Percentiles rank a stretch among this genome's conserved stretches.
phyloP scores from a whole-genome alignment of 257 asterid genomes.

The Catharanthus roseus region DNA sequence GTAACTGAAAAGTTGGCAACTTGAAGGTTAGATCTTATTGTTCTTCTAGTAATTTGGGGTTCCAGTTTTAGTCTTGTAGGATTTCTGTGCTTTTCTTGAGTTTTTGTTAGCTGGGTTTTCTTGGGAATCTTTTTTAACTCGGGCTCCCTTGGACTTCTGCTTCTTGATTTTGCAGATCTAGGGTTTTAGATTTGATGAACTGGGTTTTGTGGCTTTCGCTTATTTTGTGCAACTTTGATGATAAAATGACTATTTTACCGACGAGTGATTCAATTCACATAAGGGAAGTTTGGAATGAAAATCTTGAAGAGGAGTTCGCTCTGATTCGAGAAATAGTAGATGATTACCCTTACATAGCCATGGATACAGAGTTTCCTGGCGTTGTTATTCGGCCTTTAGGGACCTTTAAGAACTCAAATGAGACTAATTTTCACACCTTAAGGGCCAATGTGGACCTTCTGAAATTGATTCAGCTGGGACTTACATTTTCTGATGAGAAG shows the following conservation, averaged over 20 bases:
- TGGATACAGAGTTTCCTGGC: constrained; percentile 38
- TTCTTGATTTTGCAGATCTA: constrained; percentile 24
- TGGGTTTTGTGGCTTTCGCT: constrained; percentile 25
- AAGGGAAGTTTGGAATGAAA: constrained; percentile 38
- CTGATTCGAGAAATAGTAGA: constrained; percentile 31
- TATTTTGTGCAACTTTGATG: constrained; percentile 16
- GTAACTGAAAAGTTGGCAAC: constrained; percentile 7
- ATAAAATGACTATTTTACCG: constrained; percentile 21
- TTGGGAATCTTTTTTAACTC: constrained; percentile 5
- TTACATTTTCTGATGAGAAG: constrained; percentile 29
- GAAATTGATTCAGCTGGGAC: constrained; percentile 37
- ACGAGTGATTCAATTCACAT: constrained; percentile 22
- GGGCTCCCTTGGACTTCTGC: not conserved
- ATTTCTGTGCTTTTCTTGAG: not conserved
- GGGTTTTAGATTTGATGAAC: constrained; percentile 18
- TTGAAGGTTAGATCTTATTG: constrained; percentile 28
- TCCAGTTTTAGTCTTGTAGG: not conserved
- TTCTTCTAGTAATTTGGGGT: not conserved
- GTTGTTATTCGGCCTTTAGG: constrained; percentile 28
- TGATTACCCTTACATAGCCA: constrained; percentile 32
- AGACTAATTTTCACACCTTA: constrained; percentile 17
- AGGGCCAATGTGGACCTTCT: constrained; percentile 36
- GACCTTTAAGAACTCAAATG: constrained; percentile 20
- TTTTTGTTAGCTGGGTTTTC: constrained; percentile 6
- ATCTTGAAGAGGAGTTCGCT: constrained; percentile 33